Base-by-base conservation (phyloP, 108 stramenopile genomes). In the Fistulifera solaris region DNA sequence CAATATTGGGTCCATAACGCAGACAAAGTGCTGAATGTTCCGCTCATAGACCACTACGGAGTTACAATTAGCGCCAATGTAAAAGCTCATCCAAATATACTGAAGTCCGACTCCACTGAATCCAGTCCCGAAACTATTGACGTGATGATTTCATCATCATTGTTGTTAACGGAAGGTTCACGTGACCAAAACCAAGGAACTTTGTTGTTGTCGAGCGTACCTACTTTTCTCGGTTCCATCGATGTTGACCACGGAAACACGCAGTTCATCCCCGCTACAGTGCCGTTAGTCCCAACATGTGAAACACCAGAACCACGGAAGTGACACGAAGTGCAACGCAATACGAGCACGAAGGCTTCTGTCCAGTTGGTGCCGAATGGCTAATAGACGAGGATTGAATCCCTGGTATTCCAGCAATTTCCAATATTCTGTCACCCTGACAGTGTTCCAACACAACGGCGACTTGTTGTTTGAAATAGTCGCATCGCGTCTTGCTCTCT, bases 401-500 rank as follows among this genome's bases (percentile, higher is more conserved):
- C 86, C 86, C 5, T n/a, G 75, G 54, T 15, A 92, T 78, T 46
- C 48, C 59, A 61, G 85, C 65, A 61, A 86, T 87, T 56, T 92
- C 90, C 5, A 83, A 85, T 49, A 71, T 65, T 21, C 81, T 72
- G 55, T 93, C 90, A 22, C 69, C 75, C 35, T 74, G 64, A 19
- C 84, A 86, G 55, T 93, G 73, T 40, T 71, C 27, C 22, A 67
- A 72, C 0, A 88, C 72, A 72, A 93, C 88, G 10, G 76, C 64
- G 11, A 82, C 63, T 68, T 93, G 90, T 57, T 93, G 90, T 19
- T 76, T 67, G 62, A 93, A 84, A 58, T 93, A 93, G 61, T 93
- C 87, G 45, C 80, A 68, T 31, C 87, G 28, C 8, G 90, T 61
- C 40, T 71, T 57, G 49, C 38, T 56, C 59, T 92, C 75, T 38